These are phyloP conservation scores for Blumeriella jaapii DNA, from an alignment of 2,329 filamentous ascomycete species.

Conservation along the genomic window DNA sequence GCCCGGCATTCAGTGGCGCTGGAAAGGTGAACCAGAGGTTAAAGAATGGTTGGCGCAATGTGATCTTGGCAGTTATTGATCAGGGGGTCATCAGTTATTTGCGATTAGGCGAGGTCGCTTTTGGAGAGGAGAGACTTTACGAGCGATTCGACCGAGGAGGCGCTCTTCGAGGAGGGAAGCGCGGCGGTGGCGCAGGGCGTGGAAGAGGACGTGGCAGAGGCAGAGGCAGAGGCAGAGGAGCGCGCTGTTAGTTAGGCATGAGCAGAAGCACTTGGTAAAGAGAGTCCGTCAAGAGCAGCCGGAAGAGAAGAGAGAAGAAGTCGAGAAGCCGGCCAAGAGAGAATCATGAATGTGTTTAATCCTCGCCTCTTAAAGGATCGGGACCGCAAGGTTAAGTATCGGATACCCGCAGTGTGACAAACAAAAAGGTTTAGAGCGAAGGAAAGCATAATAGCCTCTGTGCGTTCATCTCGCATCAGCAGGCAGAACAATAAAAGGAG, in stretches of 20 bases:
- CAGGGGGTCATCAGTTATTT: slow-evolving; percentile 84
- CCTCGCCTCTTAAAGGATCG: too few relatives aligned
- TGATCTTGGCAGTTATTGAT: slow-evolving; percentile 80
- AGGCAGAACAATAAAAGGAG: too few relatives aligned
- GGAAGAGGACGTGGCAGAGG: slow-evolving; percentile 24
- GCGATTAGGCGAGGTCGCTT: slow-evolving; percentile 67
- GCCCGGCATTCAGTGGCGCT: slow-evolving; percentile 30
- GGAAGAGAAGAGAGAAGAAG: neutral
- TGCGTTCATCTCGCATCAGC: too few relatives aligned
- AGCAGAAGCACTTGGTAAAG: slow-evolving; percentile 1
- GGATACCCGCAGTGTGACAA: slow-evolving; percentile 19
- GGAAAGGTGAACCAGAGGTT: slow-evolving; percentile 58
- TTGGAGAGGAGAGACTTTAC: slow-evolving; percentile 63
- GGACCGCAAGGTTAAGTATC: slow-evolving; percentile 8
- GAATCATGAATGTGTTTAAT: too few relatives aligned
- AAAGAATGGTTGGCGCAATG: slow-evolving; percentile 74
- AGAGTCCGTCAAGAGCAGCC: neutral
- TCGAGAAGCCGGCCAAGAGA: neutral
- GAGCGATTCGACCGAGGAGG: slow-evolving; percentile 38
- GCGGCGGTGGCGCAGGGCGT: slow-evolving; percentile 28
- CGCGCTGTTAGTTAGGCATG: neutral
- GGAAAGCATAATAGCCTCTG: slow-evolving; percentile 16
- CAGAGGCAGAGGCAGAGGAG: slow-evolving; percentile 9
- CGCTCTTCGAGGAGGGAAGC: slow-evolving; percentile 31
- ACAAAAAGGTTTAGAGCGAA: slow-evolving; percentile 9